Percentiles rank a stretch among this genome's conserved stretches.
These are phyloP conservation scores for Rhododendron henanense DNA, from an alignment of 148 eudicot species.

Conservation along the genomic window DNA sequence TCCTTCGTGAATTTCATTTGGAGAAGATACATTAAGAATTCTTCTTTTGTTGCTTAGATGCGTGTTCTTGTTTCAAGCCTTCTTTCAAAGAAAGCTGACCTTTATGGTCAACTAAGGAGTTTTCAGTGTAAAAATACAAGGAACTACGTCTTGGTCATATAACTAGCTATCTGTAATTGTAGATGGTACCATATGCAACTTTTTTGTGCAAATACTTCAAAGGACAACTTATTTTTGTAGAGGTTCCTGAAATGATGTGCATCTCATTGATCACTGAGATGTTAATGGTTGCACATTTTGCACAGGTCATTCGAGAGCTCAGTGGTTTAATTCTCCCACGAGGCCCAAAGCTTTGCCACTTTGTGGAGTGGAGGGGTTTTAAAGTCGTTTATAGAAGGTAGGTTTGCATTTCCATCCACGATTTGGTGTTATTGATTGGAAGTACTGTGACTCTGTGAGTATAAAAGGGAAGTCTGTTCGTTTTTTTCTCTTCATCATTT, in stretches of 20 bases:
- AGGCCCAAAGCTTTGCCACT: slow-evolving; percentile 89
- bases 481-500: neutral
- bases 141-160: neutral
- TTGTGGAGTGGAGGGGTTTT: slow-evolving; percentile 92
- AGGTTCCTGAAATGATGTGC: neutral
- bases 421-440: neutral
- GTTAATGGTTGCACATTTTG: slow-evolving; percentile 3
- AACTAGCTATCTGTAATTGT: neutral
- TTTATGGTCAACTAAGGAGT: neutral
- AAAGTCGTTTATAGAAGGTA: slow-evolving; percentile 93
- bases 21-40: neutral
- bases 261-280: neutral
- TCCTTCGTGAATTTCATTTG: neutral
- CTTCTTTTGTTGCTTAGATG: neutral
- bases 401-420: neutral
- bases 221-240: neutral
- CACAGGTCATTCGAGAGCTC: slow-evolving; percentile 79
- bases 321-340: slow-evolving; percentile 77
- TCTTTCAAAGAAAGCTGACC: neutral
- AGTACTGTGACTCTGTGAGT: neutral
- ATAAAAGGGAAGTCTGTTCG: neutral
- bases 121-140: neutral
- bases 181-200: neutral
- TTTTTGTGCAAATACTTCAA: neutral
- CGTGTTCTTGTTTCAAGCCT: neutral